Conservation (phyloP, 805 yeast species). For the Jamesozyma lodderae region DNA sequence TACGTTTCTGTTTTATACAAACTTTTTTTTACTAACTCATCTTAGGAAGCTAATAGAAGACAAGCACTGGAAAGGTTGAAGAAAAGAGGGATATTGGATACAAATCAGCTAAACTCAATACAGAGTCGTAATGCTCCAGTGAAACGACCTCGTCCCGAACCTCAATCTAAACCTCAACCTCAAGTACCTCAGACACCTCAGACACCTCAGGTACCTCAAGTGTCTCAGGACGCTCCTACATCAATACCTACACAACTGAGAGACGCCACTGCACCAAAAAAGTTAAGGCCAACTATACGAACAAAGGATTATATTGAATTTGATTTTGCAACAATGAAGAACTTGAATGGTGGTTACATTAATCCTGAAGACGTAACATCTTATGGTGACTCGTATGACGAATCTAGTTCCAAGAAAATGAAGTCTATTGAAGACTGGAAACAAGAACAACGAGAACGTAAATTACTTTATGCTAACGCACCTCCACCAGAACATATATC, state of each 20-base stretch:
- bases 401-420: slow-evolving; percentile 21
- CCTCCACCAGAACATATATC: slow-evolving; percentile 68
- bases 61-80: slow-evolving; percentile 52
- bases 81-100: slow-evolving; percentile 33
- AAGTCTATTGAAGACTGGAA: slow-evolving; percentile 48
- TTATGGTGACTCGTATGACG: slow-evolving; percentile 10
- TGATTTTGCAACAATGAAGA: slow-evolving; percentile 87
- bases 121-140: slow-evolving; percentile 16
- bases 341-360: slow-evolving; percentile 79
- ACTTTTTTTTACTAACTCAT: slow-evolving; percentile 1
- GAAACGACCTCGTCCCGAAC: background rate
- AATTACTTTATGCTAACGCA: slow-evolving; percentile 43
- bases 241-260: background rate
- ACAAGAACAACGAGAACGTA: slow-evolving; percentile 47
- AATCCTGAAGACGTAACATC: slow-evolving; percentile 17
- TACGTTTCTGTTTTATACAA: background rate
- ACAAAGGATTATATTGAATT: slow-evolving; percentile 68
- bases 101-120: slow-evolving; percentile 15
- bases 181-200: background rate
- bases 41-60: slow-evolving; percentile 47
- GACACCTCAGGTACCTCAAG: background rate
- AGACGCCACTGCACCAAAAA: slow-evolving; percentile 7
- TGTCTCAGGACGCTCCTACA: background rate
- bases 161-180: slow-evolving; percentile 5
- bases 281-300: slow-evolving; percentile 40